Base-by-base conservation (phyloP, 805 yeast species). In the Yamadazyma kitorensis region DNA sequence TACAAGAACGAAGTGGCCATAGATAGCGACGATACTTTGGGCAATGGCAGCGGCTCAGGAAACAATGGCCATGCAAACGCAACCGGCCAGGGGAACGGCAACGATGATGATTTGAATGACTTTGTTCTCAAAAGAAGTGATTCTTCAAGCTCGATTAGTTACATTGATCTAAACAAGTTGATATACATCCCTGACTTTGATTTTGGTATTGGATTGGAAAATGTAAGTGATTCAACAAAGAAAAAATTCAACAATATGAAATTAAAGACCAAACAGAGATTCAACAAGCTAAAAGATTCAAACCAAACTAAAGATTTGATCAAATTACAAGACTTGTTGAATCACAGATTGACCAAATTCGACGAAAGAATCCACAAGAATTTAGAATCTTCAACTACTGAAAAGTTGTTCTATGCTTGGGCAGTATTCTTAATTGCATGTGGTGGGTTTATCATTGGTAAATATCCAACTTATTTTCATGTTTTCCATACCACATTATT, bases 401-500 rank as follows among this genome's bases (percentile, higher is more conserved):
- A 91, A 52, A 91, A 91, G 55, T 46, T 80, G 16, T 87, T 87
- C 53, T 93, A 87, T 54, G 80, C 96, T 0, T 57, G 78, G 26
- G 80, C 94, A 0, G 66, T 87, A 24, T 74, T 78, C 37, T 59
- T 76, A 34, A 74, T 91, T 6, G 85, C 91, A 27, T 54, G 74
- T 12, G 68, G 80, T 17, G 98, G 98, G 0, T 71, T 78, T 37
- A 56, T 87, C 4, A 77, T 89, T 44, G 97, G 96, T 7, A 73
- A 72, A 38, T 73, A 74, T 40, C 97, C 98, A 0, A 70, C 74
- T 23, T 76, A 74, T 57, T 82, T 91, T 56, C 98, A 88, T 45
- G 54, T 80, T 1, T 73, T 80, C 46, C 89, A 91, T 57, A 78
- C 95, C 0, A 61, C 58, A 0, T 57, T 86, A 30, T 72, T 81